Conservation (phyloP, 108 stramenopile species). For the Licmophora abbreviata region DNA sequence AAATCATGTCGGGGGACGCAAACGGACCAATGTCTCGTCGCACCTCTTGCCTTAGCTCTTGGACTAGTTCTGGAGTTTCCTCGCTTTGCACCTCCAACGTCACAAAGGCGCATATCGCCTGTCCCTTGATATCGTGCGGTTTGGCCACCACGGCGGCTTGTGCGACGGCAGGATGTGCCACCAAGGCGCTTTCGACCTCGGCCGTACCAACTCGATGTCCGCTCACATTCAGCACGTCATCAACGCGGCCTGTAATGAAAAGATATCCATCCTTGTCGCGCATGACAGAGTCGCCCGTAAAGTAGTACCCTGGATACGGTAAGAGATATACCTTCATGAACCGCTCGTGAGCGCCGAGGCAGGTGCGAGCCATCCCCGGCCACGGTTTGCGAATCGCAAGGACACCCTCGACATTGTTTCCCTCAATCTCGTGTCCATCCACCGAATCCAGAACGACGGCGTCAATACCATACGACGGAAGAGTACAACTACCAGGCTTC, state of each 20-base stretch:
- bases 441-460: constrained; percentile 85
- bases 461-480: constrained; percentile 94
- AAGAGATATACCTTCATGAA: constrained; percentile 90
- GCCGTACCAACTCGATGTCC: constrained; percentile 97
- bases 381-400: constrained; percentile 90
- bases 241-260: constrained; percentile 95
- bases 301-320: constrained; percentile 95
- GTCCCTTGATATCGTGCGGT: constrained; percentile 91
- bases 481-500: constrained; percentile 94
- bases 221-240: constrained; percentile 94
- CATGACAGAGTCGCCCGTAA: constrained; percentile 92
- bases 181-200: constrained; percentile 91
- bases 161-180: constrained; percentile 79
- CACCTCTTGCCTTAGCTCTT: constrained; percentile 73
- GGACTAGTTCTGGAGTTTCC: constrained; percentile 58
- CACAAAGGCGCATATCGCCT: constrained; percentile 75
- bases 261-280: constrained; percentile 92
- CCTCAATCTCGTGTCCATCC: constrained; percentile 53
- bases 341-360: constrained; percentile 91
- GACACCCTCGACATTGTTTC: constrained; percentile 72
- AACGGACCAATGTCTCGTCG: constrained; percentile 87
- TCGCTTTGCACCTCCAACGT: constrained; percentile 61
- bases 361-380: constrained; percentile 95
- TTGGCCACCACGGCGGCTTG: constrained; percentile 89
- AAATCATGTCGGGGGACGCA: constrained; percentile 89